Evolutionary conservation across 2,329 filamentous ascomycete genomes (phyloP), one percentile per base, ranked within the genome.

Genomic region (Fusarium newnesense): DNA sequence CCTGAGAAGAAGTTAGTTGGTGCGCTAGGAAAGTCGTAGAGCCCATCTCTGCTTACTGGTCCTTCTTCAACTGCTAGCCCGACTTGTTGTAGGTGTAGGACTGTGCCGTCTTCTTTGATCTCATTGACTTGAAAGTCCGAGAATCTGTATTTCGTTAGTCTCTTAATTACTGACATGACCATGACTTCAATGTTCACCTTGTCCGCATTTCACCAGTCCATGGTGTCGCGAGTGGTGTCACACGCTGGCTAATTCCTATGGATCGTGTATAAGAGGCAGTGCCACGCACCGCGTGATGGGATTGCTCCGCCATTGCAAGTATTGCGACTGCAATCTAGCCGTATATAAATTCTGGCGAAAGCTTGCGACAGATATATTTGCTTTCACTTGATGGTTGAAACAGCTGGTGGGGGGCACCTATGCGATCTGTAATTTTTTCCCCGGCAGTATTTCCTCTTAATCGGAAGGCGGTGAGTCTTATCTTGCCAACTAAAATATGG

Each of bases 41-140:
- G 37, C 24, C 37, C 13, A 46, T 21, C 24, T 60, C 47, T 42
- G 42, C 54, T 56, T 63, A 76, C 69, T 44, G 68, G 57, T 60
- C 58, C 24, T 40, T 75, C 73, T 44, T 78, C 64, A 42, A 71
- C 69, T 46, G 53, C 58, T 12, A 80, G 49, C 21, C 80, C 81
- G 24, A 87, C 81, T 60, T 85, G 87, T 64, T 82, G 86, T 54
- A 98, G 85, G 81, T 96, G 94, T 59, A 96, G 81, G 19, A 97
- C 93, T 60, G 90, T 83, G 21, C 95, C 95, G 78, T 92, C 89
- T 36, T 91, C 90, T 26, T 89, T 85, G 70, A 98, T 96, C 82
- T 98, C 95, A 79, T 97, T 95, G 76, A 98, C 95, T 75, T 96
- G 86, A 77, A 98, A 98, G 81, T 98, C 95, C 8, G 95, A 96